Base-by-base conservation (phyloP, 129 eudicot species). In the Flaveria trinervia region DNA sequence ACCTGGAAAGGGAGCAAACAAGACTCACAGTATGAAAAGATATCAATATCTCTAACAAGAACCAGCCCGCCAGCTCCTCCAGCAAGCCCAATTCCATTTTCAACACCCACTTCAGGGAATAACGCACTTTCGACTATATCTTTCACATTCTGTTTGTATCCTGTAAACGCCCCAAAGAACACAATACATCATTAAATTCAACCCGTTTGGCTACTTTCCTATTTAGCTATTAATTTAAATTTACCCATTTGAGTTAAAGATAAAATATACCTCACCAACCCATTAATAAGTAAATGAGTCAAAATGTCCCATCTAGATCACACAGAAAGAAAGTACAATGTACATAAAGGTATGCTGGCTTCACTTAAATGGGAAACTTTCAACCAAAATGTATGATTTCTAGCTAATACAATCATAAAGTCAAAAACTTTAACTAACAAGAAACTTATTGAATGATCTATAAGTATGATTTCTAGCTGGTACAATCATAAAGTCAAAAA, bases 51-150 rank as follows among this genome's bases (percentile, higher is more conserved):
- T 65, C 99, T 86, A 72, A 94, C 99, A 28, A 94, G 81, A 48
- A 94, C 97, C 43, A 87, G 96, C 72, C 99, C 99, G 30, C 99
- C 97, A 0, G 80, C 80, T 70, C 99, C 99, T 20, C 99, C 99
- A 65, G 96, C 99, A 44, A 86, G 89, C 5, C 98, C 98, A 17
- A 46, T 84, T 73, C 86, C 88, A 74, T 70, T 82, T 73, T 89
- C 99, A 50, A 94, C 75, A 14, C 99, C 99, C 67, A 85, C 84
- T 86, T 94, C 99, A 0, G 99, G 99, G 69, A 94, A 94, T 80
- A 94, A 83, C 25, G 99, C 99, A 30, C 93, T 92, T 82, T 88
- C 86, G 16, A 94, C 89, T 44, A 94, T 91, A 73, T 94, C 99
- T 68, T 87, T 86, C 79, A 83, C 97, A 61, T 91, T 89, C 77